Evolutionary conservation across 2,329 filamentous ascomycete species (phyloP).

Genomic region (Endocalyx cinctus): DNA sequence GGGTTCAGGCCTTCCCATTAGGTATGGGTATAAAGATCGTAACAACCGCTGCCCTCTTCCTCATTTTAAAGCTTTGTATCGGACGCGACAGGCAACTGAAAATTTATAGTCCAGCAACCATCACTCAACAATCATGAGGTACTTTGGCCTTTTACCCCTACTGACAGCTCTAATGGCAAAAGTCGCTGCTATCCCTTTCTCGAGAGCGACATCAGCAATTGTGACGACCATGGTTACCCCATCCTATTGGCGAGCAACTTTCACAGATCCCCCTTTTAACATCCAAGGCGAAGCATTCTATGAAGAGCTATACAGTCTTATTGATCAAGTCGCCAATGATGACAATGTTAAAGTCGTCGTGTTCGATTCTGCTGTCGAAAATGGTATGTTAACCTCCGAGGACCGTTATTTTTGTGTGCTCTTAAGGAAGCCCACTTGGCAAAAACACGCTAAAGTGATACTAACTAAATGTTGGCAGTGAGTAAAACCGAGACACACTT

Average conservation of each 20-base stretch:
- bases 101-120: not conserved
- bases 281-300: not conserved
- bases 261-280: not conserved
- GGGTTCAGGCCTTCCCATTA: no score
- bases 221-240: not conserved
- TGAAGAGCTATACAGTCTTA: not conserved
- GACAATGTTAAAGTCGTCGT: not conserved
- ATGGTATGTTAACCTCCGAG: not conserved
- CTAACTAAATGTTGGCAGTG: no score
- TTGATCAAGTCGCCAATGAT: slow-evolving; percentile 1
- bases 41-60: not conserved
- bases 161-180: not conserved
- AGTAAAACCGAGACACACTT: no score
- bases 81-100: not conserved
- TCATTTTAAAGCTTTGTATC: no score
- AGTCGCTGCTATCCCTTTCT: not conserved
- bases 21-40: not conserved
- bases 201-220: not conserved
- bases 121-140: not conserved
- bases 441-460: no score
- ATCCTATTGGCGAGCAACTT: not conserved
- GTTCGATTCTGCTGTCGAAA: slow-evolving; percentile 1
- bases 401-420: no score
- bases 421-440: no score
- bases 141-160: not conserved